Base-by-base conservation (phyloP, 164 flowering plant species). In the Nymphaea colorata region DNA sequence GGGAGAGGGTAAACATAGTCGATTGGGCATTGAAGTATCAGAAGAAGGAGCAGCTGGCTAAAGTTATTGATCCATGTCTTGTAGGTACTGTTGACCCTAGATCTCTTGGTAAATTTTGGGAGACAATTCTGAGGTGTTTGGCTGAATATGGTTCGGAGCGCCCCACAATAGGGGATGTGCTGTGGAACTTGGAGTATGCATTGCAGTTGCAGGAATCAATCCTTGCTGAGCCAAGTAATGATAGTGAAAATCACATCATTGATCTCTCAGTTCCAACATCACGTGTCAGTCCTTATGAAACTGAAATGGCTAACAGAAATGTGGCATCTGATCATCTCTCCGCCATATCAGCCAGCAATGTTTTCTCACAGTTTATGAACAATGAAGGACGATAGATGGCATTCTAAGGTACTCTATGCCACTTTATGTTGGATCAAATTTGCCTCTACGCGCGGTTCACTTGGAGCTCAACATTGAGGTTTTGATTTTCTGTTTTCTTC, bases 101-200 rank as follows among this genome's bases (percentile, higher is more conserved):
- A 11, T 88, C 93, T n/a, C 68, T 90, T 67, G 73, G 73, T 71
- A 92, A 89, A 69, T 87, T 80, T 55, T 79, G 69, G 25, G 98
- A 88, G 70, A 86, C 81, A 12, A 87, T 85, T 53, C 93, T 82
- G 77, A 92, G 88, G 74, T 92, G 96, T 77, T 76, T 92, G 74
- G 86, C 86, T 4, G 85, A 84, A 60, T 70, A 65, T 47, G 91
- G 93, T n/a, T 72, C 77, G 14, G 82, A 86, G 67, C 76, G 96
- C 6, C 96, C 96, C n/a, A 65, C 96, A 4, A 88, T 88, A 92
- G 96, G 93, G 69, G 89, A 92, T 68, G 87, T 92, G 16, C 68
- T 92, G 64, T 92, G 98, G 98, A 88, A 92, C 64, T 73, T 92
- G 73, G 98, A 90, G 75, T 82, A 51, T 64, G 86, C 84, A 3